Percentiles rank a stretch among this genome's conserved stretches.
These are phyloP conservation scores for Pseudohyphozyma bogoriensis DNA, from an alignment of 768 basidiomycete genomes.

Conservation along the genomic window DNA sequence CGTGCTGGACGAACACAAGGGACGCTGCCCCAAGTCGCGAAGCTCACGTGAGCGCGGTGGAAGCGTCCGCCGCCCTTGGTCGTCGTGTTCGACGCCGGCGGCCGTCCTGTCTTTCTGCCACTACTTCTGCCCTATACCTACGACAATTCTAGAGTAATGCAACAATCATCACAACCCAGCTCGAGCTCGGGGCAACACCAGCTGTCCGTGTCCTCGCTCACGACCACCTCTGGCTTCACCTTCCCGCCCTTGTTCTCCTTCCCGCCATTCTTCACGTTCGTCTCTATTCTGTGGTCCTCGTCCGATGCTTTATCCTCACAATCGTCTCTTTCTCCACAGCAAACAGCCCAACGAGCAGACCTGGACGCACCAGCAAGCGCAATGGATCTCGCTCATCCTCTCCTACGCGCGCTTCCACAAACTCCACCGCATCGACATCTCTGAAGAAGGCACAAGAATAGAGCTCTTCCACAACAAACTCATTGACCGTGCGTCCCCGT, in stretches of 20 bases:
- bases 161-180: not conserved
- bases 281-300: not conserved
- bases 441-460: conserved; percentile 23
- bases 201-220: not conserved
- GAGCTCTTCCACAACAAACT: conserved; percentile 37
- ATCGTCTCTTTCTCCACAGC: too few species aligned
- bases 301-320: not conserved
- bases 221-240: conserved; percentile 33
- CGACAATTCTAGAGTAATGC: too few species aligned
- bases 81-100: too few species aligned
- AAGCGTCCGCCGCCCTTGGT: too few species aligned
- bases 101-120: not conserved
- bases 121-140: not conserved
- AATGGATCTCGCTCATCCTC: conserved; percentile 40
- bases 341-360: conserved; percentile 41
- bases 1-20: not conserved
- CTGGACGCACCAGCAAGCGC: conserved; percentile 36
- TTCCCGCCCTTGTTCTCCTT: conserved; percentile 41
- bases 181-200: not conserved
- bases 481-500: conserved; percentile 34
- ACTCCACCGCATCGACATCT: conserved; percentile 35
- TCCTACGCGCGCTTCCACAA: conserved; percentile 35
- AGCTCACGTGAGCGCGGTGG: too few species aligned
- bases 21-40: not conserved
- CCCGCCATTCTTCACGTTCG: conserved; percentile 40